Conservation (phyloP, 345 rosid genomes). For the Erysimum cheiranthoides region DNA sequence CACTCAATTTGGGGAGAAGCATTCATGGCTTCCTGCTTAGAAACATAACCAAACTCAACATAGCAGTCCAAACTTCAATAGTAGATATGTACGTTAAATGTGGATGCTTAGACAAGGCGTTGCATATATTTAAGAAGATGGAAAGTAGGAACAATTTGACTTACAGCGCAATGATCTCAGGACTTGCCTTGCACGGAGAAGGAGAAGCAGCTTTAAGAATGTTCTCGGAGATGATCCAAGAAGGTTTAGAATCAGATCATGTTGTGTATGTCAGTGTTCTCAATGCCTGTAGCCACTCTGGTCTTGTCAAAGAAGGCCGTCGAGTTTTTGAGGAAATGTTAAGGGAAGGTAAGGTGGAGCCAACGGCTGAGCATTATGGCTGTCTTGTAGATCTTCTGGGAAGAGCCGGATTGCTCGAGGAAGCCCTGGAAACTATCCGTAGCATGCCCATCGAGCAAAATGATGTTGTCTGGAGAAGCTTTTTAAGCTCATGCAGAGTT, state of each 20-base stretch:
- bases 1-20: constrained; percentile 51
- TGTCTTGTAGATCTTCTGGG: constrained; percentile 77
- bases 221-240: constrained; percentile 49
- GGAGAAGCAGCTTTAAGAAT: constrained; percentile 49
- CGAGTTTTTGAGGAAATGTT: constrained; percentile 49
- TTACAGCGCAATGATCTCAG: constrained; percentile 56
- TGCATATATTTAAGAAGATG: constrained; percentile 47
- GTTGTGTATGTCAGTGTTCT: constrained; percentile 53
- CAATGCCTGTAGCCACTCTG: constrained; percentile 56
- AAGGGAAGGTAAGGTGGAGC: constrained; percentile 53
- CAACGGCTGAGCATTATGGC: constrained; percentile 69
- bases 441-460: constrained; percentile 63
- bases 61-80: constrained; percentile 54
- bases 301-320: constrained; percentile 50
- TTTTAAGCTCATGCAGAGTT: constrained; percentile 69
- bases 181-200: constrained; percentile 53
- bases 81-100: constrained; percentile 60
- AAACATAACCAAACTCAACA: constrained; percentile 54
- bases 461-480: constrained; percentile 80
- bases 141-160: constrained; percentile 42
- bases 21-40: constrained; percentile 52
- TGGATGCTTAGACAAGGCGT: constrained; percentile 52
- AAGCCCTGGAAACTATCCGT: constrained; percentile 62
- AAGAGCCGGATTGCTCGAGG: constrained; percentile 63
- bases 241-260: constrained; percentile 47